phyloP scores from a whole-genome alignment of 441 rosid species.

The Eruca vesicaria region DNA sequence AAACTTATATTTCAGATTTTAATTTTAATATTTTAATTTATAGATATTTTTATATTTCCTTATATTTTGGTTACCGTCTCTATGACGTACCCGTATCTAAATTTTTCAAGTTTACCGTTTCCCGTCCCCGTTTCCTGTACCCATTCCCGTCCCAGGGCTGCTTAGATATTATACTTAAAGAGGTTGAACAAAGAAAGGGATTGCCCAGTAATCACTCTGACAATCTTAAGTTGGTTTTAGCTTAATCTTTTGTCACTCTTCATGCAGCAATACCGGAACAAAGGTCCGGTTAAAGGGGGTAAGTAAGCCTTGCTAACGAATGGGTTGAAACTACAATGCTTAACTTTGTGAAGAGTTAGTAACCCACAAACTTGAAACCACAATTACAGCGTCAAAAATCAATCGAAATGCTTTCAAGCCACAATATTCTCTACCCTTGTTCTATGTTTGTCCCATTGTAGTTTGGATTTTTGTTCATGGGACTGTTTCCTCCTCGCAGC shows the following conservation, averaged over 20 bases:
- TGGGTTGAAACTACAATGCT: slow-evolving; percentile 27
- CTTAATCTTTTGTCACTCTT: neutral
- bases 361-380: slow-evolving; percentile 21
- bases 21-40: too few species aligned
- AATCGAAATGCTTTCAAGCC: slow-evolving; percentile 3
- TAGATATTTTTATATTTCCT: too few species aligned
- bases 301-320: slow-evolving; percentile 1
- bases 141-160: too few species aligned
- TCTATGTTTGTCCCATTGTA: slow-evolving; percentile 8
- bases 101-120: too few species aligned
- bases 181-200: too few species aligned
- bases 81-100: too few species aligned
- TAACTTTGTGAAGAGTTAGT: neutral
- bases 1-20: too few species aligned
- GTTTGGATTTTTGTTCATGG: slow-evolving; percentile 21
- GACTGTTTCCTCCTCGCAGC: slow-evolving; percentile 1
- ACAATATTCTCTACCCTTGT: slow-evolving; percentile 17
- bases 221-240: neutral
- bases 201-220: neutral
- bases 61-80: too few species aligned
- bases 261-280: too few species aligned
- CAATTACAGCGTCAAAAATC: slow-evolving; percentile 18
- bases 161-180: too few species aligned
- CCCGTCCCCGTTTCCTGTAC: too few species aligned
- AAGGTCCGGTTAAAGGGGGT: neutral